Evolutionary conservation across 257 asterid genomes (phyloP).

Genomic region (Plantago ovata): DNA sequence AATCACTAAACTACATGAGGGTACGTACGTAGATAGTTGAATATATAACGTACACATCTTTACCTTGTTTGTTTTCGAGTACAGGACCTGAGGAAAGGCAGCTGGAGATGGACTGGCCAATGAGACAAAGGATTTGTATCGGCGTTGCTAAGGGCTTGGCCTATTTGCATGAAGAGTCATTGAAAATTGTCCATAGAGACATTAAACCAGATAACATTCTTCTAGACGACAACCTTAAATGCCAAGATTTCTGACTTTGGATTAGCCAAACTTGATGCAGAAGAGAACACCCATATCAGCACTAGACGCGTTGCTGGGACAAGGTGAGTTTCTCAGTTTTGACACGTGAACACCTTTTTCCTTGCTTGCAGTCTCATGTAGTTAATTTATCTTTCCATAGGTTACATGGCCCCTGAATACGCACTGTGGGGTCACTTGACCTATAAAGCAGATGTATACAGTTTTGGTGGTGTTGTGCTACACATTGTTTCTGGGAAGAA

Average conservation of each 20-base stretch:
- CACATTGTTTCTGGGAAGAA: slow-evolving; percentile 60
- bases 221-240: slow-evolving; percentile 55
- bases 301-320: slow-evolving; percentile 67
- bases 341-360: too few relatives aligned
- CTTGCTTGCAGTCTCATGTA: too few relatives aligned
- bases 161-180: slow-evolving; percentile 66
- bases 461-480: slow-evolving; percentile 61
- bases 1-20: too few relatives aligned
- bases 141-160: slow-evolving; percentile 61
- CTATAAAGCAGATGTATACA: slow-evolving; percentile 60
- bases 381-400: slow-evolving; percentile 25
- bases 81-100: slow-evolving; percentile 46
- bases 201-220: slow-evolving; percentile 59
- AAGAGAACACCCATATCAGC: slow-evolving; percentile 57
- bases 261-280: slow-evolving; percentile 62
- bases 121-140: slow-evolving; percentile 30
- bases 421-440: slow-evolving; percentile 75
- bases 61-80: neutral
- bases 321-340: slow-evolving; percentile 34
- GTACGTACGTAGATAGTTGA: too few relatives aligned
- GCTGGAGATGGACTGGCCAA: slow-evolving; percentile 42
- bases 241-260: slow-evolving; percentile 78
- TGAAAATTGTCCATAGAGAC: slow-evolving; percentile 67
- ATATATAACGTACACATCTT: too few relatives aligned
- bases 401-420: slow-evolving; percentile 77